These are phyloP conservation scores for Pyrus bretschneideri DNA, from an alignment of 306 rosid species.

Conservation along the genomic window DNA sequence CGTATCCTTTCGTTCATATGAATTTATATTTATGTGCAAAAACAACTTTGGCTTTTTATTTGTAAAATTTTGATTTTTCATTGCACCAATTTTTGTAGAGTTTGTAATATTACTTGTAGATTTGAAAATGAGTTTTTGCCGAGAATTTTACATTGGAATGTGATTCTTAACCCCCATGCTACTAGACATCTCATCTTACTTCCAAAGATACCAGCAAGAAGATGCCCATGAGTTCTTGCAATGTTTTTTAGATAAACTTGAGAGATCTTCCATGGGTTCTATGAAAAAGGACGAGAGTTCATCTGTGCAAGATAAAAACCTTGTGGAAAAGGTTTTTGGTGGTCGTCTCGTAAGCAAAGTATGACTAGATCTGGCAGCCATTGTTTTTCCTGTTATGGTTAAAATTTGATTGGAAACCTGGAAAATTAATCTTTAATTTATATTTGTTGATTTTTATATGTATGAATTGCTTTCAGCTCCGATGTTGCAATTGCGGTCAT, in stretches of 20 bases:
- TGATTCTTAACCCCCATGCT: conserved; percentile 35
- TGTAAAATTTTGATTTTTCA: background rate
- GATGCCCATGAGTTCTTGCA: conserved; percentile 95
- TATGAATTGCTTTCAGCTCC: conserved; percentile 50
- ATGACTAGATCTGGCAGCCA: conserved; percentile 9
- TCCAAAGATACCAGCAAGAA: conserved; percentile 70
- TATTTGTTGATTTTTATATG: background rate
- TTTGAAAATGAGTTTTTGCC: background rate
- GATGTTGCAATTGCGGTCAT: conserved; percentile 63
- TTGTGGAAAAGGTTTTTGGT: conserved; percentile 68
- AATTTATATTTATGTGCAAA: background rate
- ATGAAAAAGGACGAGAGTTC: conserved; percentile 14
- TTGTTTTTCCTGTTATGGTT: background rate
- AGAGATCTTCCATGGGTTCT: conserved; percentile 35
- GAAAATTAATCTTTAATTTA: background rate
- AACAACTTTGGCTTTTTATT: background rate
- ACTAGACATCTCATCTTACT: conserved; percentile 59
- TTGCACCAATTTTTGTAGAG: background rate
- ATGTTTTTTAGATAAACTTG: conserved; percentile 72
- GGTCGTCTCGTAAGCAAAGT: conserved; percentile 79
- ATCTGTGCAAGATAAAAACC: conserved; percentile 30
- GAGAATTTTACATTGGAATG: conserved; percentile 10
- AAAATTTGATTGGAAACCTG: background rate
- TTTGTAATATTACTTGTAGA: background rate
- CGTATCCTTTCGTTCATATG: conserved; percentile 53